phyloP scores from a whole-genome alignment of 257 asterid species.

The Scutellaria galericulata region DNA sequence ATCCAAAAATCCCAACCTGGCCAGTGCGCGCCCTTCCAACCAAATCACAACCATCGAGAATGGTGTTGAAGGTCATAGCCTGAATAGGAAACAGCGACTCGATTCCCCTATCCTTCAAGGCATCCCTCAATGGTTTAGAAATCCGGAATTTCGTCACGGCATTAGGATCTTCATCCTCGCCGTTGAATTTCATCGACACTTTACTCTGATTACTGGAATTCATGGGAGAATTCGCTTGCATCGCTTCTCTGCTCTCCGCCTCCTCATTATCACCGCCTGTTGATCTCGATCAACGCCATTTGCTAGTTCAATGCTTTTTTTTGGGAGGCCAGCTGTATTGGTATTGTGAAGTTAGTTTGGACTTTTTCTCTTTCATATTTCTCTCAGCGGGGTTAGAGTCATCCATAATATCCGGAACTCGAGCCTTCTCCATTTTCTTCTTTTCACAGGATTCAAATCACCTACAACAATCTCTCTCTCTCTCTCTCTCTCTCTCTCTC shows the following conservation, averaged over 20 bases:
- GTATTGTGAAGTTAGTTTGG: slow-evolving; percentile 45
- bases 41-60: slow-evolving; percentile 87
- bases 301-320: slow-evolving; percentile 67
- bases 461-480: too few species aligned
- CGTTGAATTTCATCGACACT: slow-evolving; percentile 35
- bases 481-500: too few species aligned
- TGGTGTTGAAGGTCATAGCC: slow-evolving; percentile 73
- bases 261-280: slow-evolving; percentile 48
- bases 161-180: slow-evolving; percentile 51
- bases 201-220: too few species aligned
- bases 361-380: slow-evolving; percentile 66
- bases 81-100: slow-evolving; percentile 79
- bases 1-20: slow-evolving; percentile 52
- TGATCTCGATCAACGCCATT: slow-evolving; percentile 52
- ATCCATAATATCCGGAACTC: slow-evolving; percentile 43
- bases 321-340: slow-evolving; percentile 53
- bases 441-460: slow-evolving; percentile 3
- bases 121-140: slow-evolving; percentile 63
- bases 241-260: slow-evolving; percentile 51
- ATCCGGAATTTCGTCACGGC: slow-evolving; percentile 72
- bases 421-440: slow-evolving; percentile 53
- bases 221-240: slow-evolving; percentile 50
- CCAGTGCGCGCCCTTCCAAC: slow-evolving; percentile 96
- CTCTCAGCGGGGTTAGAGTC: slow-evolving; percentile 36
- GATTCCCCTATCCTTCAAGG: slow-evolving; percentile 66